Evolutionary conservation across 2,329 filamentous ascomycete genomes (phyloP), one percentile per base, ranked within the genome.

Genomic region (Cladosporium austrohemisphaericum): DNA sequence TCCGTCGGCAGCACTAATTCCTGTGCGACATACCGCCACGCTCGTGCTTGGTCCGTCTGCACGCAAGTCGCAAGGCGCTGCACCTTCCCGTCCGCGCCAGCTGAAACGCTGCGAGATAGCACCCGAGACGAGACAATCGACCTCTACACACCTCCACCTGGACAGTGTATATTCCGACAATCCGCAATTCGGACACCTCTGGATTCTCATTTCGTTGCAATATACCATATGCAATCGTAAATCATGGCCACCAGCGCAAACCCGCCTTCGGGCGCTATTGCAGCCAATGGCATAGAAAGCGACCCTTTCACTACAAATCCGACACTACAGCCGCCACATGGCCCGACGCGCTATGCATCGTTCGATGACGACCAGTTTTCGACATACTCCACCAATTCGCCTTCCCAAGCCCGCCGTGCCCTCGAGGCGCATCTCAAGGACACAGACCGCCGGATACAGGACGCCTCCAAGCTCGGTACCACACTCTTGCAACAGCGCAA

Each of bases 381-480:
- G 29, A 75, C 92, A 18, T 86, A 87, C 57, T 80, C 88, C n/a
- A 71, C 71, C 46, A 76, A 87, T 22, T 95, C 92, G 1, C 89
- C 92, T 8, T 81, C 83, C 49, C 90, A 96, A 65, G 88, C 90
- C 32, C 95, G 88, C 70, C 85, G 87, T 57, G 90, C 90, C 36
- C 76, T 98, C 36, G 86, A 95, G 68, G 89, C 91, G 44, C 93
- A 97, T 70, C 78, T 98, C 40, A 84, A 86, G 55, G 93, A 98
- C 68, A 96, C 92, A 1, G 89, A 95, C 62, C 85, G 90, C 52
- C 83, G 92, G 51, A 84, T 98, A 55, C 87, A 94, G 62, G 91
- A 97, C 66, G 88, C 92, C 5, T 93, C 89, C 22, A 90, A 87
- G 63, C 73, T 98, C 32, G 93, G 93, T 55, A 93, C 86, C 19